Base-by-base conservation (phyloP, 176 grass and related monocot species). In the Pontederia crassipes region DNA sequence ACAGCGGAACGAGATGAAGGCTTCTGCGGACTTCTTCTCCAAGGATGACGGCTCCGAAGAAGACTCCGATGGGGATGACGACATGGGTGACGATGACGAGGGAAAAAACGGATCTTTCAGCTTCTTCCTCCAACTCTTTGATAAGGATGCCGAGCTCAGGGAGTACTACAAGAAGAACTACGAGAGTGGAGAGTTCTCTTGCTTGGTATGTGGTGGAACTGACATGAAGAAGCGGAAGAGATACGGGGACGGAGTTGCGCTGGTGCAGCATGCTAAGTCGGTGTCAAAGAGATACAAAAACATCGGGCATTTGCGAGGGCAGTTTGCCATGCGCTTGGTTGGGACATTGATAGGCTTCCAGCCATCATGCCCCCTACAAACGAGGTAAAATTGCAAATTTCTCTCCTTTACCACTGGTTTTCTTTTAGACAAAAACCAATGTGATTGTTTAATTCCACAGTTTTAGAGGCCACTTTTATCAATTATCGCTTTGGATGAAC, bases 261-360 rank as follows among this genome's bases (percentile, higher is more conserved):
- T 95, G 77, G 57, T 78, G 72, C 83, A 84, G 48, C 90, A 87
- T 70, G 76, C 86, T 10, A 76, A 54, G n/a, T 11, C 61, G 18
- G 52, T 69, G 40, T 79, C 58, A 49, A 77, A 74, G 45, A 55
- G 50, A 72, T 2, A n/a, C 17, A 24, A 11, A 74, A 77, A 47
- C 90, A 95, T 74, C 74, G 74, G 54, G 86, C 83, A 26, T 79
- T 95, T 32, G 80, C 83, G 1, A 45, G 28, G 24, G 72, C 62
- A 0, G 9, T 95, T 48, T 89, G 86, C 78, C 63, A 69, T 13
- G 68, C 86, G 12, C 85, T 95, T 48, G 75, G 80, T 4, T 95
- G 83, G 85, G 77, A 86, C 65, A 47, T 70, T 29, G 28, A 58
- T 1, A 74, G 68, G 52, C 52, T 86, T 59, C 90, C 86, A 3